Conservation (phyloP, 108 stramenopile species). For the Cyclostephanos tholiformis region DNA sequence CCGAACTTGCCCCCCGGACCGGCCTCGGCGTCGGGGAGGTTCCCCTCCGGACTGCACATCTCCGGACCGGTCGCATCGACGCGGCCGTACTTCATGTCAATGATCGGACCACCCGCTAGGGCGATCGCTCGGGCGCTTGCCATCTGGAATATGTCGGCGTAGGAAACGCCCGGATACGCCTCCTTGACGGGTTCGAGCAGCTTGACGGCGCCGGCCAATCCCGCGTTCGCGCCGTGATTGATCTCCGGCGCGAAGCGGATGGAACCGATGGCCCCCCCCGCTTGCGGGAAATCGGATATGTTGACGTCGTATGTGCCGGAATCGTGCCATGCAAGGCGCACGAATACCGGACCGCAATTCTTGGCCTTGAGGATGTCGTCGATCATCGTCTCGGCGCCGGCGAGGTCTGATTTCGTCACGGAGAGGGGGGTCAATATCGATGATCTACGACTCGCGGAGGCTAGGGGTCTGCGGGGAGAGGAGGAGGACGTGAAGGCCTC, state of each 20-base stretch:
- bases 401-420: conserved; percentile 75
- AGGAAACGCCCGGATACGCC: conserved; percentile 64
- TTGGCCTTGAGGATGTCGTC: conserved; percentile 89
- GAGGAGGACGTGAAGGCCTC: conserved; percentile 37
- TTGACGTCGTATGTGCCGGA: conserved; percentile 84
- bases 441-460: too few relatives aligned
- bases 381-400: conserved; percentile 89
- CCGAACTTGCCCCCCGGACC: conserved; percentile 76
- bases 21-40: conserved; percentile 85
- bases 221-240: conserved; percentile 94
- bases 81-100: conserved; percentile 84
- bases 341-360: conserved; percentile 84
- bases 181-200: conserved; percentile 89
- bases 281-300: conserved; percentile 61
- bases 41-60: conserved; percentile 69
- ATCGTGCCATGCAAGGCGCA: conserved; percentile 98
- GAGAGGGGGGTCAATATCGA: conserved; percentile 44
- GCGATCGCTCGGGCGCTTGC: conserved; percentile 71
- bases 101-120: conserved; percentile 74
- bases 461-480: too few relatives aligned
- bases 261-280: conserved; percentile 74
- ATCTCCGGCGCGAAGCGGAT: conserved; percentile 95
- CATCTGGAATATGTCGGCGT: conserved; percentile 83
- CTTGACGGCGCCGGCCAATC: conserved; percentile 63
- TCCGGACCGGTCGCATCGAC: conserved; percentile 57